Conservation (phyloP, 2,329 filamentous ascomycete species). For the Pseudodiploospora longispora region DNA sequence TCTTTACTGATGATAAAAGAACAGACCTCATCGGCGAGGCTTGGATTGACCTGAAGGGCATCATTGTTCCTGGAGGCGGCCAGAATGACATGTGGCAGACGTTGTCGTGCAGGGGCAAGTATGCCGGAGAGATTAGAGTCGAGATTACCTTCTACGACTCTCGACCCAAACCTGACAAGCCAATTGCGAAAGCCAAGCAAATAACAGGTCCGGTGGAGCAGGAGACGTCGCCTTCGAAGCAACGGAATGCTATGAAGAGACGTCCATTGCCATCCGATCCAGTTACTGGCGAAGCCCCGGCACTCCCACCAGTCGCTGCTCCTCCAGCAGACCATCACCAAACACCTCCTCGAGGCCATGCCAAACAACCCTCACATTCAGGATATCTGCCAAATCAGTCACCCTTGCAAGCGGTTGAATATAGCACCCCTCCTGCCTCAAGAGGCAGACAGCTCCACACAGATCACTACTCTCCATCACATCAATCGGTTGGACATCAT, state of each 20-base stretch:
- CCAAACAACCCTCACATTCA: constrained; percentile 29
- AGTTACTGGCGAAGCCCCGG: constrained; percentile 45
- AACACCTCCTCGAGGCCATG: constrained; percentile 40
- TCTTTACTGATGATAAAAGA: constrained; percentile 98
- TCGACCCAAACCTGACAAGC: constrained; percentile 71
- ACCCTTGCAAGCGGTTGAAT: constrained; percentile 46
- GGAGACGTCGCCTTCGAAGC: constrained; percentile 32
- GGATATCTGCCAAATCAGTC: constrained; percentile 42
- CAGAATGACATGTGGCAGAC: constrained; percentile 90
- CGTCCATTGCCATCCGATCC: constrained; percentile 78
- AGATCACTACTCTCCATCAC: constrained; percentile 30
- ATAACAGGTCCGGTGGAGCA: constrained; percentile 25
- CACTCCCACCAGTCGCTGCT: constrained; percentile 14
- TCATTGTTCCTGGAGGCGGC: constrained; percentile 81
- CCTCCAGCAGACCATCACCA: constrained; percentile 33
- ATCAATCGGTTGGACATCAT: constrained; percentile 16
- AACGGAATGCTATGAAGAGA: constrained; percentile 63
- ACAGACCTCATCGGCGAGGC: constrained; percentile 94
- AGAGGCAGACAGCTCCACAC: constrained; percentile 22
- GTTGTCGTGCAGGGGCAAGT: constrained; percentile 83
- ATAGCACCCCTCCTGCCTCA: constrained; percentile 33
- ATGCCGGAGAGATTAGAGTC: constrained; percentile 87
- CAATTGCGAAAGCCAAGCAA: constrained; percentile 45
- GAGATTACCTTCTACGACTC: constrained; percentile 96
- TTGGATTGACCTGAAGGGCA: constrained; percentile 74